Base-by-base conservation (phyloP, 1,139 yeast genomes). In the Zygosaccharomyces sapae region DNA sequence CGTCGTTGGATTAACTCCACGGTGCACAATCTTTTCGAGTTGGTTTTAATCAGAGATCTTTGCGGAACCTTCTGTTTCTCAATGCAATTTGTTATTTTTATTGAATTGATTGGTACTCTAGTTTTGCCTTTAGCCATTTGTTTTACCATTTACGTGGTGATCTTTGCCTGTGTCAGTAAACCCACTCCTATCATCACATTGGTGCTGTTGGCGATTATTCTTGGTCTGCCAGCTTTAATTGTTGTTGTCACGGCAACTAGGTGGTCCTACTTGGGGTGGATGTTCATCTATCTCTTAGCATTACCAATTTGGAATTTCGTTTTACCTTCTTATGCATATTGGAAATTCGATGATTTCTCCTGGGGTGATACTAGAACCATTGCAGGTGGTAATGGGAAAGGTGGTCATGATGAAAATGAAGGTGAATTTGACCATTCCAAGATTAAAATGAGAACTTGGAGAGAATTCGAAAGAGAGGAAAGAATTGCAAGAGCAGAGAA, bases 1-100 rank as follows among this genome's bases (percentile, higher is more conserved):
- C 87, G 98, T 70, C 86, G 98, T 66, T 92, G 98, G 98, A 92
- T 92, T 61, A 92, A 92, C 68, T 89, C 97, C 2, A 92, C 98
- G 0, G 95, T 92, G 41, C 98, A 92, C 68, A 92, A 92, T 63
- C 77, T 92, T 65, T 79, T 92, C 84, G 98, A 92, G 68, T 77
- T 92, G 59, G 86, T 86, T 2, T 71, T 89, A 56, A 95, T 90
- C 33, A 81, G 84, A 49, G 97, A 92, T 67, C 75, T 92, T 56
- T 92, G 98, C 75, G 98, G 98, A 56, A 92, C 96, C 0, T 92
- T 92, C 67, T 90, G 97, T 61, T 86, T 90, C 60, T 90, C 97
- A 1, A 92, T 92, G 98, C 97, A 92, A 70, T 92, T 90, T 70
- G 88, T 87, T 50, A 85, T 90, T 58, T 79, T 79, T 51, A 83